A percentile compares a stretch with the other conserved stretches of the same genome.
phyloP scores from a whole-genome alignment of 306 rosid genomes.

The Cicer arietinum region DNA sequence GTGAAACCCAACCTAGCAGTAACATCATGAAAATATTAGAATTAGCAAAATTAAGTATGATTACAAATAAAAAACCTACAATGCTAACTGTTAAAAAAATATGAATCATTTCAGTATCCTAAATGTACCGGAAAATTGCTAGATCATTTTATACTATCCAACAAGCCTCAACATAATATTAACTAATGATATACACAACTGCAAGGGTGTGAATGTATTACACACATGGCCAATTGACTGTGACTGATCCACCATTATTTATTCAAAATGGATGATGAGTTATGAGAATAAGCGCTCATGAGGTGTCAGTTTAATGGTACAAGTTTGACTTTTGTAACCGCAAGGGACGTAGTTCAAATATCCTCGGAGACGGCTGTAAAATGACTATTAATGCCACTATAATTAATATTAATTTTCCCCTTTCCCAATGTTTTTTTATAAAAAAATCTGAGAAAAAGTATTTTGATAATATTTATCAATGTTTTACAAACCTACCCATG shows the following conservation, averaged over 20 bases:
- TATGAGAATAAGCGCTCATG: neutral
- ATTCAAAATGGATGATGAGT: conserved; percentile 18
- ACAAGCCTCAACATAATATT: neutral
- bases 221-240: neutral
- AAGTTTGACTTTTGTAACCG: no score
- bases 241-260: conserved; percentile 2
- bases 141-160: conserved; percentile 19
- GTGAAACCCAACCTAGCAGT: conserved; percentile 13
- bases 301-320: no score
- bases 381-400: no score
- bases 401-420: no score
- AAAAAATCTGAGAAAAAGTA: neutral
- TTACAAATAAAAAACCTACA: neutral
- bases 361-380: no score
- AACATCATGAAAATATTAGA: conserved; percentile 14
- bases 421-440: no score
- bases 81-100: neutral
- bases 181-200: neutral
- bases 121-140: conserved; percentile 21
- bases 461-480: conserved; percentile 4
- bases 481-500: conserved; percentile 73
- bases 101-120: conserved; percentile 17
- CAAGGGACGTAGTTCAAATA: no score
- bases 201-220: neutral
- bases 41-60: neutral